Evolutionary conservation across 768 basidiomycete species (phyloP), one percentile per base, ranked within the genome.

Genomic region (Boletus eberwhitei): DNA sequence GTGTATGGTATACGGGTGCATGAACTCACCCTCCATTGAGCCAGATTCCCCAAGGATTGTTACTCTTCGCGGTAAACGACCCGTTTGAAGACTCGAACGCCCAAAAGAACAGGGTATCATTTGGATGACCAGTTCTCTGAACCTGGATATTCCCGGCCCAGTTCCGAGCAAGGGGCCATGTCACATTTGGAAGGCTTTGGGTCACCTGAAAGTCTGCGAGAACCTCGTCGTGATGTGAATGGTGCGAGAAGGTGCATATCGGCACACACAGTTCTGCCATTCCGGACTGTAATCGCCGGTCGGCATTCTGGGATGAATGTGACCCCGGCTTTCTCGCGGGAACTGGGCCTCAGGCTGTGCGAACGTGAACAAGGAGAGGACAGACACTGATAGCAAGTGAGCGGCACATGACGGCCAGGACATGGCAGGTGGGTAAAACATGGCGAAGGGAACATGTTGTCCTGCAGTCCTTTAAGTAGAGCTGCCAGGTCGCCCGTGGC

Each of bases 11-110:
- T 19, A 21, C 29, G 14, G 6, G 42, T 16, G 5, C 17, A 8
- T 22, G 12, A 13, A 58, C 80, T 43, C 61, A 83, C 83, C 85
- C 86, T 68, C 86, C 87, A 57, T 86, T 86, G 14, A 88, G 69
- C 85, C 85, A 88, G 37, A 88, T 82, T 7, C 78, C 79, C 87
- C 87, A 88, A 11, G 87, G 86, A 19, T 82, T 76, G 9, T 53
- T 59, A 21, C 64, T 62, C 35, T 59, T 49, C 52, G 64, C 69
- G 4, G 81, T 85, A 35, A 88, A 70, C 9, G 85, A 86, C 1
- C 83, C 82, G 5, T 72, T 62, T 0, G 71, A 67, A 41, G 79
- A 80, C 59, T 87, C 85, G 55, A 83, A 81, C 5, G 77, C 85
- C 72, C 79, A 76, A 60, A 87, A 86, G 70, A 86, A 87, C 2